Evolutionary conservation across 2,329 filamentous ascomycete species (phyloP).

Genomic region (Cladophialophora immunda): DNA sequence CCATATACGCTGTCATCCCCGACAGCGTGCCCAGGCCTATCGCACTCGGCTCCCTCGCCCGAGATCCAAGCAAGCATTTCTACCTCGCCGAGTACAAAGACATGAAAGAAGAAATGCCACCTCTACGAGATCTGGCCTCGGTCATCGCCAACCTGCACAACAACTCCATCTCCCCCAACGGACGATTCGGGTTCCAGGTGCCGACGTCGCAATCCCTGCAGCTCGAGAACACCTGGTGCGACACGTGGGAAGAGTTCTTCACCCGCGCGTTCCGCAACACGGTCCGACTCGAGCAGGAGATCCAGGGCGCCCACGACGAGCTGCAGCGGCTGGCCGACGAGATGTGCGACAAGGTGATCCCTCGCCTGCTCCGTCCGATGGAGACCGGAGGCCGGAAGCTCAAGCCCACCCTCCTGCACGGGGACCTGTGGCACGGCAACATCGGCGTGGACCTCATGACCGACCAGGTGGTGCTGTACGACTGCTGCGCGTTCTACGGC

Average conservation of each 20-base stretch:
- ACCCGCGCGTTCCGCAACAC: slow-evolving; percentile 22
- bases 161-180: neutral
- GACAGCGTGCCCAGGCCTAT: neutral
- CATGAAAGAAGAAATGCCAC: slow-evolving; percentile 2
- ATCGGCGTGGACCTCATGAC: slow-evolving; percentile 26
- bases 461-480: slow-evolving; percentile 29
- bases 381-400: slow-evolving; percentile 43
- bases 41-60: neutral
- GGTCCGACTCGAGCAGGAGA: slow-evolving; percentile 30
- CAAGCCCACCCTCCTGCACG: slow-evolving; percentile 44
- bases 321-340: slow-evolving; percentile 26
- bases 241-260: slow-evolving; percentile 41
- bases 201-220: too few species aligned
- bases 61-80: slow-evolving; percentile 1
- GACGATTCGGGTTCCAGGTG: slow-evolving; percentile 36
- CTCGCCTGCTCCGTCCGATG: slow-evolving; percentile 47
- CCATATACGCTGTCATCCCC: neutral
- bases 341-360: slow-evolving; percentile 47
- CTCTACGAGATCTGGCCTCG: neutral
- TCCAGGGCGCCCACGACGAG: slow-evolving; percentile 33
- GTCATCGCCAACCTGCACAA: too few species aligned
- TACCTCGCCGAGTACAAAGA: slow-evolving; percentile 1
- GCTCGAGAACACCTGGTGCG: slow-evolving; percentile 13
- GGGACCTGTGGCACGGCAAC: slow-evolving; percentile 48
- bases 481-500: slow-evolving; percentile 7